A percentile compares a stretch with the other conserved stretches of the same genome.
Conservation (phyloP, 1,284 basidiomycete genomes). For the Cryptococcus jaspeensis region DNA sequence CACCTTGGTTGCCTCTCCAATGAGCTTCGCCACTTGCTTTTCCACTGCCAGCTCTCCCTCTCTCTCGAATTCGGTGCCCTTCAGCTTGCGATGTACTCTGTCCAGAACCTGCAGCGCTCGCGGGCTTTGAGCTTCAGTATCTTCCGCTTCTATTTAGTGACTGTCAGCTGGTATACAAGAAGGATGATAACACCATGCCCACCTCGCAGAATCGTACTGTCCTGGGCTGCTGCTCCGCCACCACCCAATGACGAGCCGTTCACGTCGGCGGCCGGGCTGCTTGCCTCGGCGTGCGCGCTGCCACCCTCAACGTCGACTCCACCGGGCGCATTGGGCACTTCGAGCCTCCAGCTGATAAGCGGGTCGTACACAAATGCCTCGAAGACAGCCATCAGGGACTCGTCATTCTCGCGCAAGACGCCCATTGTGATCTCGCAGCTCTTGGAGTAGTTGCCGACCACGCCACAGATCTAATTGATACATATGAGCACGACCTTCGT, state of each 20-base stretch:
- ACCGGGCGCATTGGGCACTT: slow-evolving; percentile 48
- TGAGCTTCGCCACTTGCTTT: slow-evolving; percentile 83
- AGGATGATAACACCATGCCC: no score
- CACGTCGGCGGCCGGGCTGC: slow-evolving; percentile 52
- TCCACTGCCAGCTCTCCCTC: slow-evolving; percentile 68
- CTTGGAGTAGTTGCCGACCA: slow-evolving; percentile 94
- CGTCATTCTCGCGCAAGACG: slow-evolving; percentile 93
- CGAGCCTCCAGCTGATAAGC: slow-evolving; percentile 59
- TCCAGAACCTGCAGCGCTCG: slow-evolving; percentile 86
- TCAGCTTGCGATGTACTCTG: slow-evolving; percentile 88
- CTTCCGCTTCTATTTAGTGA: slow-evolving; percentile 37
- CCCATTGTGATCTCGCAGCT: slow-evolving; percentile 98
- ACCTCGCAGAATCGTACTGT: no score
- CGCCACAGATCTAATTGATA: slow-evolving; percentile 93
- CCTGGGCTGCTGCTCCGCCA: background rate
- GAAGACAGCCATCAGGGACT: slow-evolving; percentile 94
- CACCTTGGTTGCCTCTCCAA: slow-evolving; percentile 82
- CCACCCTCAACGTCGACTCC: slow-evolving; percentile 37
- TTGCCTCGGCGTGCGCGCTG: slow-evolving; percentile 46
- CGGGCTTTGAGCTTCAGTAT: slow-evolving; percentile 83
- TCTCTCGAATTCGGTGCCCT: slow-evolving; percentile 87
- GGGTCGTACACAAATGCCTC: slow-evolving; percentile 73
- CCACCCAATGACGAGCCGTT: slow-evolving; percentile 24
- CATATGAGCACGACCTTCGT: background rate
- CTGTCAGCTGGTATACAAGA: no score